phyloP scores from a whole-genome alignment of 2,329 filamentous ascomycete genomes.

The Dactylellina sp. region DNA sequence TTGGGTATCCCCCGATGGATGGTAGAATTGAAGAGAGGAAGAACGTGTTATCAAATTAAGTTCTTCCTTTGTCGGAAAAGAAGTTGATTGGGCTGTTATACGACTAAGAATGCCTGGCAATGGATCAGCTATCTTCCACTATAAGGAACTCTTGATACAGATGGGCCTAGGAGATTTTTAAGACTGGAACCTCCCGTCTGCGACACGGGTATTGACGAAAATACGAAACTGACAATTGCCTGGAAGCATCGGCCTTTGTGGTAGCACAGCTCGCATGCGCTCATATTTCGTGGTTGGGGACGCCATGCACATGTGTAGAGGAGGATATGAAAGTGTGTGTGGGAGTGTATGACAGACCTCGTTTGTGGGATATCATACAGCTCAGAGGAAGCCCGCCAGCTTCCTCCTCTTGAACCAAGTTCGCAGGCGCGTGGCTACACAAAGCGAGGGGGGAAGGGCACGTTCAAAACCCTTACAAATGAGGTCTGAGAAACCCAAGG shows the following conservation, averaged over 20 bases:
- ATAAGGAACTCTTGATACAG: slow-evolving; percentile 47
- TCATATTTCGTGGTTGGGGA: slow-evolving; percentile 53
- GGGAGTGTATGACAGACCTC: slow-evolving; percentile 57
- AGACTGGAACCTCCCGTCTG: slow-evolving; percentile 36
- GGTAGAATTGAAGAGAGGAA: slow-evolving; percentile 32
- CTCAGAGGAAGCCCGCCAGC: slow-evolving; percentile 17
- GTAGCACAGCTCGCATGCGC: slow-evolving; percentile 56
- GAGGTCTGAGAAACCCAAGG: slow-evolving; percentile 31
- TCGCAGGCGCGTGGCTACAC: slow-evolving; percentile 55
- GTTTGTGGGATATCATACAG: slow-evolving; percentile 50
- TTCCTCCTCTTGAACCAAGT: slow-evolving; percentile 39
- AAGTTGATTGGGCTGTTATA: slow-evolving; percentile 53
- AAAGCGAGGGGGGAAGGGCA: slow-evolving; percentile 41
- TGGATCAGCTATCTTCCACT: slow-evolving; percentile 56
- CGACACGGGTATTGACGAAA: slow-evolving; percentile 52
- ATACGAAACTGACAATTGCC: slow-evolving; percentile 53
- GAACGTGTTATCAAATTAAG: slow-evolving; percentile 39
- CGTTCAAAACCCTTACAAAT: slow-evolving; percentile 22
- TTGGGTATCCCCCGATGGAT: slow-evolving; percentile 44
- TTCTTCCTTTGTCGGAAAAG: slow-evolving; percentile 53
- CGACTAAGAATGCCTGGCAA: slow-evolving; percentile 47
- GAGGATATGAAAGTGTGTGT: slow-evolving; percentile 43
- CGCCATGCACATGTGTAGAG: slow-evolving; percentile 48
- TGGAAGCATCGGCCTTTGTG: slow-evolving; percentile 51
- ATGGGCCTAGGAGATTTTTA: slow-evolving; percentile 29